Percentiles rank a stretch among this genome's conserved stretches.
Evolutionary conservation across 306 rosid species (phyloP).

Genomic region (Alnus rubra): DNA sequence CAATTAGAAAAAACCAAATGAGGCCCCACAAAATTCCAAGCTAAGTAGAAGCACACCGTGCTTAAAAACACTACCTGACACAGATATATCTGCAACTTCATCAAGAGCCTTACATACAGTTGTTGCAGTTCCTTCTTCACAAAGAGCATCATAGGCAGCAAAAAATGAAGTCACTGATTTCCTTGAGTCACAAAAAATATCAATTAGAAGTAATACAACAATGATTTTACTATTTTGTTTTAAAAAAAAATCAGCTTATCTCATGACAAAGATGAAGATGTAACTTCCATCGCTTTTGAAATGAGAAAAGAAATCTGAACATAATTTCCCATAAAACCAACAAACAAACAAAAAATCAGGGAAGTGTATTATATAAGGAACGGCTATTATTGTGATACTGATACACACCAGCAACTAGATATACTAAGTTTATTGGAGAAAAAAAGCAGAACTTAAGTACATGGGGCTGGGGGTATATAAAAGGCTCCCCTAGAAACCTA

Average conservation of each 20-base stretch:
- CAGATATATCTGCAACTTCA: constrained; percentile 90
- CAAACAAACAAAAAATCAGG: neutral
- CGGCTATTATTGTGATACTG: neutral
- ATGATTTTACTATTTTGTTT: neutral
- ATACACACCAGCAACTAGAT: neutral
- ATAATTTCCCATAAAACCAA: neutral
- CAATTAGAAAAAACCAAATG: neutral
- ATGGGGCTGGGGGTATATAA: neutral
- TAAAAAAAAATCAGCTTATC: constrained; percentile 11
- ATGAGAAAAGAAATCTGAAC: constrained; percentile 15
- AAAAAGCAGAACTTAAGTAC: neutral
- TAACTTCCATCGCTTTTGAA: constrained; percentile 16
- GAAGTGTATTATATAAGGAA: neutral
- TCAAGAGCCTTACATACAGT: constrained; percentile 82
- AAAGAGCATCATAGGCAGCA: constrained; percentile 89
- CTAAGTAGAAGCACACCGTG: constrained; percentile 10
- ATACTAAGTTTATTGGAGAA: neutral
- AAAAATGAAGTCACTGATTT: constrained; percentile 87
- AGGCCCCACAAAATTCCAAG: constrained; percentile 22
- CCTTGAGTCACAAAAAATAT: constrained; percentile 45
- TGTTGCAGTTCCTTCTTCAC: constrained; percentile 98
- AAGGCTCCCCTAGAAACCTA: neutral
- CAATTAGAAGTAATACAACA: constrained; percentile 26
- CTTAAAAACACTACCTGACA: constrained; percentile 64
- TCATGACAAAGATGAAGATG: constrained; percentile 23